These are phyloP conservation scores for Ceratocystis eucalypticola DNA, from an alignment of 2,329 filamentous ascomycete species.

Conservation along the genomic window DNA sequence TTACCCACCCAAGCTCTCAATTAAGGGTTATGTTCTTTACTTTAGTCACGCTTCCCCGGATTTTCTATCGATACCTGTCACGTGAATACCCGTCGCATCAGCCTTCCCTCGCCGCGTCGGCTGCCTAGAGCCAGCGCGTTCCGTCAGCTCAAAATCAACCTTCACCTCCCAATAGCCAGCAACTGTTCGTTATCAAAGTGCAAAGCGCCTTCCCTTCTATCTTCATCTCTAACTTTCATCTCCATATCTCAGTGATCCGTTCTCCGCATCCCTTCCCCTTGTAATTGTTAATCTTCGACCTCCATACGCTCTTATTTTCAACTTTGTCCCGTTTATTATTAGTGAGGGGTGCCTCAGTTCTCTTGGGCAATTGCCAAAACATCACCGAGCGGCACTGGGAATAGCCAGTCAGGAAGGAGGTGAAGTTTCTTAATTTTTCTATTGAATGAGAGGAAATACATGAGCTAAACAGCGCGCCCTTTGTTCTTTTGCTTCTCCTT, in stretches of 20 bases:
- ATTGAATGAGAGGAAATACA: background rate
- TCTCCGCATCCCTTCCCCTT: background rate
- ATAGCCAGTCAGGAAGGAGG: background rate
- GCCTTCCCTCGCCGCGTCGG: constrained; percentile 8
- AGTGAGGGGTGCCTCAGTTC: background rate
- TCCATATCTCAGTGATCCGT: background rate
- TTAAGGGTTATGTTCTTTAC: too few relatives aligned
- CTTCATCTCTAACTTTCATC: background rate
- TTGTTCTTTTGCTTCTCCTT: constrained; percentile 1
- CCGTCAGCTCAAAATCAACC: background rate
- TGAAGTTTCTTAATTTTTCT: background rate
- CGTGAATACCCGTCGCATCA: constrained; percentile 12
- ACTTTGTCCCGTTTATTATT: background rate
- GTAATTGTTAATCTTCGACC: background rate
- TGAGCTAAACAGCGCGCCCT: background rate
- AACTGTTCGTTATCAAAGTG: background rate
- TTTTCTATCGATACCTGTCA: background rate
- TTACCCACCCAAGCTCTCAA: background rate
- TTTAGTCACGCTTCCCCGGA: background rate
- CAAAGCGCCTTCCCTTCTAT: background rate
- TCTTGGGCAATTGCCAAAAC: background rate
- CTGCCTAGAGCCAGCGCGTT: constrained; percentile 10
- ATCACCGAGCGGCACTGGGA: background rate
- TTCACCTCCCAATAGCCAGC: background rate
- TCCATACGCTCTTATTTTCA: background rate